Base-by-base conservation (phyloP, 345 rosid genomes). In the Murraya koenigii region DNA sequence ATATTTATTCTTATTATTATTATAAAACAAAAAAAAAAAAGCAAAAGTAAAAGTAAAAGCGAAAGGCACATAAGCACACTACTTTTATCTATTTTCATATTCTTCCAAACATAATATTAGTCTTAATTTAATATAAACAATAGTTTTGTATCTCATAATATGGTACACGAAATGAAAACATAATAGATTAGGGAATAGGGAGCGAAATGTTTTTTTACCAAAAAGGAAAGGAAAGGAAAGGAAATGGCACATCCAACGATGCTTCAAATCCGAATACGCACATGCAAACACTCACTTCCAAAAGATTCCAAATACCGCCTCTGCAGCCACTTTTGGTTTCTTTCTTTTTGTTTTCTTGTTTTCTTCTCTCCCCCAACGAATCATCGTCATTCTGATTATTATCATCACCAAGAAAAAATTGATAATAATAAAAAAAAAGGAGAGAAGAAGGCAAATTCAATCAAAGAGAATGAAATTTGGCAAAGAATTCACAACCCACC, bases 401-500 rank as follows among this genome's bases (percentile, higher is more conserved):
- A 38, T 1, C 23, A 10, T 28, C 7, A 22, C 54, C 49, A 13
- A 44, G 5, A 30, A 30, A 30, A 30, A 39, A 20, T 55, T 13
- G n/a, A n/a, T n/a, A n/a, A 38, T 5, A 60, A 25, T 10, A 60
- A 32, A 32, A 19, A 15, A 30, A 15, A 62, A 28, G 2, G 2
- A 41, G 47, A 44, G 15, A 44, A 3, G 13, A 44, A 44, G 49
- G 49, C 0, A 14, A 64, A 39, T 6, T 19, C 64, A 19, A 66
- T 64, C 72, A 35, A 67, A 55, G 77, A 71, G 56, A 38, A 94
- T 94, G 98, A 94, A 94, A 85, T 93, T 94, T 79, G 97, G 98
- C 11, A 91, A 94, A 77, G 98, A 94, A 73, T 93, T 94, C 88
- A 90, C 84, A 47, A 91, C 90, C 78, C 97, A 94, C 80, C 89